Evolutionary conservation across 441 rosid genomes (phyloP).

Genomic region (Euphorbia celastroides): DNA sequence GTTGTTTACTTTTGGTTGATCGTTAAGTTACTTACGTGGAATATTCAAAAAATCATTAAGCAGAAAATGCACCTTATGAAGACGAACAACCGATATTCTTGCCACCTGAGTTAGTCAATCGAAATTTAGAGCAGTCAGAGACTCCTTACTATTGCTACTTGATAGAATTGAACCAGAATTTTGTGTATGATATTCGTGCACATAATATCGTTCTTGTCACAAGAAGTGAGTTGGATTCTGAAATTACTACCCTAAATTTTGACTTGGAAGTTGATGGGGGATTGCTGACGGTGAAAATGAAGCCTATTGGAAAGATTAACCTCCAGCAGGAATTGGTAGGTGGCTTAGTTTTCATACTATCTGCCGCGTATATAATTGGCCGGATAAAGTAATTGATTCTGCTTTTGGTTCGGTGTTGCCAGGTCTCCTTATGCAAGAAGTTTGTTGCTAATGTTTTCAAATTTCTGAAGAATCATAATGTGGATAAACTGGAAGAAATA

Average conservation of each 20-base stretch:
- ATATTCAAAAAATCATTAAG: conserved; percentile 1
- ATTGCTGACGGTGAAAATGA: conserved; percentile 37
- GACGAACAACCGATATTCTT: conserved; percentile 80
- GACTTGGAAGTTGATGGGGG: conserved; percentile 55
- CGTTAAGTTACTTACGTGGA: background rate
- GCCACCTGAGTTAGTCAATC: no score
- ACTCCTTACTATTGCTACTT: no score
- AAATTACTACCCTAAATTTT: conserved; percentile 30
- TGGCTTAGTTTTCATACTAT: conserved; percentile 1
- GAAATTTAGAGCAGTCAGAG: no score
- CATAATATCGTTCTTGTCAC: conserved; percentile 52
- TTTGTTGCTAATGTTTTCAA: conserved; percentile 59
- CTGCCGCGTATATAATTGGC: background rate
- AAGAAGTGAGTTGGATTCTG: conserved; percentile 46
- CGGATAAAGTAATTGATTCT: background rate
- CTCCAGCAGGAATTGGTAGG: conserved; percentile 45
- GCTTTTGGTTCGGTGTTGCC: conserved; percentile 17
- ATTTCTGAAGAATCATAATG: conserved; percentile 44
- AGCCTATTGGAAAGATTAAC: conserved; percentile 38
- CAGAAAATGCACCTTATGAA: conserved; percentile 40
- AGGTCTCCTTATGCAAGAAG: conserved; percentile 60
- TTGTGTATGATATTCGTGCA: conserved; percentile 29
- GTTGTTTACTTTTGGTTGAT: background rate
- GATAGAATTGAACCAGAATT: no score
- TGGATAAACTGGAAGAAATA: conserved; percentile 33